Evolutionary conservation across 202 grass and related monocot species (phyloP).

Genomic region (Panicum hallii): DNA sequence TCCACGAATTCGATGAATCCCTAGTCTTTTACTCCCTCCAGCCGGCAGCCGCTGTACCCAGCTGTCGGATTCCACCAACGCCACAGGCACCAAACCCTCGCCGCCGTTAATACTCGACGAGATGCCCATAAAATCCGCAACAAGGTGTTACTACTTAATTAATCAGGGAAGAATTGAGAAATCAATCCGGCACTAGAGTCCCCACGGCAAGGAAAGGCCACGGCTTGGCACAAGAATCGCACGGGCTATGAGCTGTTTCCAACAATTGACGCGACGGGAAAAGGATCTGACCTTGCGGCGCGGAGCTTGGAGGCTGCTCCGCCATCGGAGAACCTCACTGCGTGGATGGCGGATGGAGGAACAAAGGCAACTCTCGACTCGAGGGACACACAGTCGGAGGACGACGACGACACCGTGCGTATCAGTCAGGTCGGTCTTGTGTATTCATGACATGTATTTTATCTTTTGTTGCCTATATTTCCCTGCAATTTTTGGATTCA

Average conservation of each 20-base stretch:
- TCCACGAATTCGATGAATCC: constrained; percentile 3
- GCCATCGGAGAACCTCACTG: constrained; percentile 40
- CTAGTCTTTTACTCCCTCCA: not conserved
- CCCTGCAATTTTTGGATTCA: no score
- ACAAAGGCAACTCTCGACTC: not conserved
- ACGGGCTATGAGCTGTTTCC: not conserved
- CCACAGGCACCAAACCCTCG: constrained; percentile 11
- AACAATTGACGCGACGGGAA: not conserved
- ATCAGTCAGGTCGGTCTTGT: not conserved
- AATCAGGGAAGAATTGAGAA: not conserved
- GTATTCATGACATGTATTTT: no score
- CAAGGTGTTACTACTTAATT: not conserved
- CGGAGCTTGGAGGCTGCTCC: constrained; percentile 43
- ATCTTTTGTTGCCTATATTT: no score
- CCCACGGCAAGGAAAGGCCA: not conserved
- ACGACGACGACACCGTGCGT: not conserved
- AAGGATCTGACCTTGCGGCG: constrained; percentile 49
- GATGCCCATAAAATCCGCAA: not conserved
- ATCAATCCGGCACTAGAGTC: not conserved
- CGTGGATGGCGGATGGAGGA: constrained; percentile 1
- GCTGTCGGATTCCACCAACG: not conserved
- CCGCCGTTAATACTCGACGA: constrained; percentile 1
- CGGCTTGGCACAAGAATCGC: not conserved
- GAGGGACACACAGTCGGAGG: not conserved
- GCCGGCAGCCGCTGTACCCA: not conserved